A percentile compares a stretch with the other conserved stretches of the same genome.
These are phyloP conservation scores for Podospora bellae-mahoneyi DNA, from an alignment of 495 filamentous ascomycete species.

Conservation along the genomic window DNA sequence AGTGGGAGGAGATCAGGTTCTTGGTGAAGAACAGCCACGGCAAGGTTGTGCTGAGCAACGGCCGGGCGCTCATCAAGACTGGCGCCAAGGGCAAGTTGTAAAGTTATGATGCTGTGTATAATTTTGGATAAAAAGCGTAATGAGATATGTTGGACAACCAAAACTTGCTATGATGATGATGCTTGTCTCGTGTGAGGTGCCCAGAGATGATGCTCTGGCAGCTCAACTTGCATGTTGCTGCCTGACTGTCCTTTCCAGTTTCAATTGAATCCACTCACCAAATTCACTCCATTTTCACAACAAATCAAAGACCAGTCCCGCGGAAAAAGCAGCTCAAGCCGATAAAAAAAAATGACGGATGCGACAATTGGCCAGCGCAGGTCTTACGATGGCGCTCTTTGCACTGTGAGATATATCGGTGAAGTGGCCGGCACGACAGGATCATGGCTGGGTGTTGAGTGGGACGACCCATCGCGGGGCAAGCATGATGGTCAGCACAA, in stretches of 20 bases:
- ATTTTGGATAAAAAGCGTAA: background rate
- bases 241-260: background rate
- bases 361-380: conserved; percentile 63
- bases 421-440: conserved; percentile 70
- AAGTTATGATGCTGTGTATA: conserved; percentile 13
- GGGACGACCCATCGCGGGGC: conserved; percentile 81
- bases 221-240: background rate
- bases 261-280: background rate
- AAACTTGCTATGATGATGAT: background rate
- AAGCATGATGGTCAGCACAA: conserved; percentile 86
- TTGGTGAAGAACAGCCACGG: conserved; percentile 66
- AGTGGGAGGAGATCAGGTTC: conserved; percentile 79
- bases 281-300: background rate
- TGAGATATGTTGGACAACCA: background rate
- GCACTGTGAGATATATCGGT: conserved; percentile 84
- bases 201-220: background rate
- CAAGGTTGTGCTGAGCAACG: conserved; percentile 80
- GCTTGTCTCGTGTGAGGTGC: background rate
- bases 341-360: conserved; percentile 15
- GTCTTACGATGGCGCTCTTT: conserved; percentile 68
- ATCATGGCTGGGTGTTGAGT: conserved; percentile 92
- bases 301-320: background rate
- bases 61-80: conserved; percentile 71
- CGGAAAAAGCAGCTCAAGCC: background rate
- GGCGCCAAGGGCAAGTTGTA: conserved; percentile 64